These are phyloP conservation scores for Yarrowia sp. DNA, from an alignment of 805 yeast genomes.

Conservation along the genomic window DNA sequence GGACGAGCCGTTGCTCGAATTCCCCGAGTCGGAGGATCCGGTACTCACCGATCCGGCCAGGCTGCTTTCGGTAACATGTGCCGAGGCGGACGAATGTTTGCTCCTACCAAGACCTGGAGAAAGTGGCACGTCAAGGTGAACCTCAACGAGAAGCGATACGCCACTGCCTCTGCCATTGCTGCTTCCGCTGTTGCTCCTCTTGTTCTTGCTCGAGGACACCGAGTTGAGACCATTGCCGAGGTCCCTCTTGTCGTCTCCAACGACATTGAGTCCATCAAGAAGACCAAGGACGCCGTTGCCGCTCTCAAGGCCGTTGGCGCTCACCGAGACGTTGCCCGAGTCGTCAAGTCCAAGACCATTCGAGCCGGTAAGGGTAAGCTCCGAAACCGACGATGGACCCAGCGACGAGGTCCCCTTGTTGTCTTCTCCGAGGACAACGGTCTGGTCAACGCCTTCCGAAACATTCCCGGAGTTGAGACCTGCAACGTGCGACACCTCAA, in stretches of 20 bases:
- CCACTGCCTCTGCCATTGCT: slow-evolving; percentile 99
- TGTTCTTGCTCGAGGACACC: slow-evolving; percentile 99
- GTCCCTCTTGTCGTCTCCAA: slow-evolving; percentile 95
- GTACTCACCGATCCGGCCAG: slow-evolving; percentile 99
- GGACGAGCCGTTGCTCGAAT: slow-evolving; percentile 99
- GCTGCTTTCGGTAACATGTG: slow-evolving; percentile 99
- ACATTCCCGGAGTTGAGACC: slow-evolving; percentile 99
- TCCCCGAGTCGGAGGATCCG: slow-evolving; percentile 99
- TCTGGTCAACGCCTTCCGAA: slow-evolving; percentile 97
- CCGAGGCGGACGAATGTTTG: slow-evolving; percentile 99
- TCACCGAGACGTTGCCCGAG: slow-evolving; percentile 96
- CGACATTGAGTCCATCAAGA: slow-evolving; percentile 87
- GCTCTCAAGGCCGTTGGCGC: slow-evolving; percentile 98
- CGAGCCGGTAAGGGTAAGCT: slow-evolving; percentile 99
- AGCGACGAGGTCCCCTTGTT: slow-evolving; percentile 99
- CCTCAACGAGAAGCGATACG: slow-evolving; percentile 99
- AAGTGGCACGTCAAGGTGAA: slow-evolving; percentile 99
- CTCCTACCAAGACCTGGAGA: slow-evolving; percentile 99
- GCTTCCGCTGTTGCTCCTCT: slow-evolving; percentile 98
- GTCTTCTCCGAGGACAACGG: slow-evolving; percentile 98
- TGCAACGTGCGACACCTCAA: slow-evolving; percentile 88
- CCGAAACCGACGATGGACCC: slow-evolving; percentile 99
- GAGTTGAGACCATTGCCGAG: slow-evolving; percentile 96
- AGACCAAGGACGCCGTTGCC: slow-evolving; percentile 99
- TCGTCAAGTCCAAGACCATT: slow-evolving; percentile 95